phyloP scores from a whole-genome alignment of 306 rosid genomes.

The Glycine soja region DNA sequence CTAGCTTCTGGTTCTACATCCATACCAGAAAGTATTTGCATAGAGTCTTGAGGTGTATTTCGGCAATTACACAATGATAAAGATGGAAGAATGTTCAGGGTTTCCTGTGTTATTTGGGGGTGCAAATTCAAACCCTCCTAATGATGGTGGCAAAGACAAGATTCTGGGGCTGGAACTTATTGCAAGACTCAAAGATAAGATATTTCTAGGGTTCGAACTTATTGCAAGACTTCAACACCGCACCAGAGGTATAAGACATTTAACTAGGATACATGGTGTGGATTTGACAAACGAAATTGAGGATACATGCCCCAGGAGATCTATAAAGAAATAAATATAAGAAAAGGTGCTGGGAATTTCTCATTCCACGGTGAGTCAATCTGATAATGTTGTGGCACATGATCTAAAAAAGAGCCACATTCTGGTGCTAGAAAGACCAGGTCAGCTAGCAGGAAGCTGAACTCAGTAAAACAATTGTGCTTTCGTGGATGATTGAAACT shows the following conservation, averaged over 20 bases:
- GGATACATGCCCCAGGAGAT: neutral
- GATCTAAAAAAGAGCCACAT: neutral
- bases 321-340: neutral
- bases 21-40: neutral
- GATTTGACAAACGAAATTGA: neutral
- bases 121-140: too few species aligned
- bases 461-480: constrained; percentile 55
- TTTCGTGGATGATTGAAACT: constrained; percentile 72
- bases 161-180: too few species aligned
- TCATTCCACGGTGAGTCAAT: neutral
- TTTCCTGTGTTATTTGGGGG: too few species aligned
- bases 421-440: neutral
- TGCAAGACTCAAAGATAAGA: neutral
- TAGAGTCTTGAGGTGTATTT: neutral
- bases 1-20: neutral
- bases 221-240: neutral
- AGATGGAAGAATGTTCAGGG: too few species aligned
- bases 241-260: neutral
- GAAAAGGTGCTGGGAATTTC: neutral
- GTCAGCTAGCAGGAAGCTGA: neutral
- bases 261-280: constrained; percentile 1
- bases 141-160: too few species aligned
- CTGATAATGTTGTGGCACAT: neutral
- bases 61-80: too few species aligned
- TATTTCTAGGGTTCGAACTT: neutral